Conservation (phyloP, 371 early-diverging fungal species). For the Mucor mucedo region DNA sequence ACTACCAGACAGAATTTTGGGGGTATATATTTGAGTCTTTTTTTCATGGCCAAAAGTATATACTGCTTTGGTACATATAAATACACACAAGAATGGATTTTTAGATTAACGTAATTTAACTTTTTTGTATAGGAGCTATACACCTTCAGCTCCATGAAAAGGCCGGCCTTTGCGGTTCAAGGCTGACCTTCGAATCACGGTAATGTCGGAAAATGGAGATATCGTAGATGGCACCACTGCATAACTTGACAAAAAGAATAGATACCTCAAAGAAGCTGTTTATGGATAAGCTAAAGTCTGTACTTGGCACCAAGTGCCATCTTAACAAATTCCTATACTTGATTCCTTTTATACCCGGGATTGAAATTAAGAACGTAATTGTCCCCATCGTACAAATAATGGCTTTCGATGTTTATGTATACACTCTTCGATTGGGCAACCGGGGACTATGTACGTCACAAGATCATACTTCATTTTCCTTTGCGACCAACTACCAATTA, state of each 20-base stretch:
- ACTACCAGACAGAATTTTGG: slow-evolving; percentile 1
- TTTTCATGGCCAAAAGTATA: not conserved
- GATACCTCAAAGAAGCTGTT: not conserved
- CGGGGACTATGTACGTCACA: not conserved
- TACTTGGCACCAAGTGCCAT: not conserved
- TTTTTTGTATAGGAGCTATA: slow-evolving; percentile 4
- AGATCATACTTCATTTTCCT: not conserved
- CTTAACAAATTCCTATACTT: not conserved
- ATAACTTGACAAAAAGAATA: not conserved
- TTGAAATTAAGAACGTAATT: slow-evolving; percentile 1
- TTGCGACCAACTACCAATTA: not conserved
- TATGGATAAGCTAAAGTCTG: not conserved
- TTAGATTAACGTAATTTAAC: not conserved
- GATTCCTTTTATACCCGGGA: not conserved
- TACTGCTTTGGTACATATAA: slow-evolving; percentile 8
- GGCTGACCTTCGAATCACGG: slow-evolving; percentile 2
- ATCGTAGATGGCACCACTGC: not conserved
- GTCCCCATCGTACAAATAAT: slow-evolving; percentile 5
- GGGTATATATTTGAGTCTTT: not conserved
- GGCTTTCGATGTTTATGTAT: slow-evolving; percentile 5
- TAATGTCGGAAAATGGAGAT: not conserved
- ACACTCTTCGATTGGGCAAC: not conserved
- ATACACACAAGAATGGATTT: not conserved
- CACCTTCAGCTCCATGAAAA: not conserved
- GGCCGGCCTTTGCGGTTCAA: not conserved